phyloP scores from a whole-genome alignment of 805 yeast species.

The Metschnikowia similis region DNA sequence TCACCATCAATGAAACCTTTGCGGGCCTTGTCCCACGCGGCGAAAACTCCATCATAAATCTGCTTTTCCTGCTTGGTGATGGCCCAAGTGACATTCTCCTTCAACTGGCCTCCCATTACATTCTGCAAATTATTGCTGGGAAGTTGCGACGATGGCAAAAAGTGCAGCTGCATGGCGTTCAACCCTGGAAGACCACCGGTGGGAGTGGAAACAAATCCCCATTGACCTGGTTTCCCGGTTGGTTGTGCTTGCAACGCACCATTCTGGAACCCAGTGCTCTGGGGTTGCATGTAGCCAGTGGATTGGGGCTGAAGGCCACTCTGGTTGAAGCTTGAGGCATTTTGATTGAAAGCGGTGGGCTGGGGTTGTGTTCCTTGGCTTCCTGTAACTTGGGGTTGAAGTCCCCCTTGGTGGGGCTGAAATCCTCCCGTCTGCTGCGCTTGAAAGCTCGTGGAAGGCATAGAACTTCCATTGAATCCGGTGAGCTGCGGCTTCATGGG shows the following conservation, averaged over 20 bases:
- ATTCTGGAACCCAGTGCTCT: background rate
- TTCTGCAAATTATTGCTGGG: constrained; percentile 36
- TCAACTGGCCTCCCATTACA: constrained; percentile 39
- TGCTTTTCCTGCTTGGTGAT: constrained; percentile 84
- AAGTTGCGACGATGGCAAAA: constrained; percentile 50
- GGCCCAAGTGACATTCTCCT: constrained; percentile 67
- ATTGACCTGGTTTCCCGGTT: constrained; percentile 71
- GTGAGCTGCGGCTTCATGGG: constrained; percentile 24
- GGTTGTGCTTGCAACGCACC: constrained; percentile 44
- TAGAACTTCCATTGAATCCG: constrained; percentile 11
- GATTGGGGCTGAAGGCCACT: constrained; percentile 43
- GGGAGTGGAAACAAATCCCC: constrained; percentile 72
- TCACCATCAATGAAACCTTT: constrained; percentile 74
- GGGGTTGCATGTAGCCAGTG: constrained; percentile 42
- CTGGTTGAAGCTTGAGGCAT: constrained; percentile 2
- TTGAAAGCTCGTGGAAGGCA: constrained; percentile 14
- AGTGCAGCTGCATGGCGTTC: constrained; percentile 62
- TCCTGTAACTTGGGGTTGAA: constrained; percentile 26
- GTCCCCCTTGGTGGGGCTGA: constrained; percentile 10
- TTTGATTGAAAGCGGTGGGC: too few species aligned
- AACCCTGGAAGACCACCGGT: constrained; percentile 70
- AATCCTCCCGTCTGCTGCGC: constrained; percentile 19
- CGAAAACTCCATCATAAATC: constrained; percentile 82
- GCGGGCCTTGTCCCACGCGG: constrained; percentile 72
- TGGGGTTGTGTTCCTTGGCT: background rate